Conservation (phyloP, 208 protist genomes). For the Acanthamoeba triangularis region DNA sequence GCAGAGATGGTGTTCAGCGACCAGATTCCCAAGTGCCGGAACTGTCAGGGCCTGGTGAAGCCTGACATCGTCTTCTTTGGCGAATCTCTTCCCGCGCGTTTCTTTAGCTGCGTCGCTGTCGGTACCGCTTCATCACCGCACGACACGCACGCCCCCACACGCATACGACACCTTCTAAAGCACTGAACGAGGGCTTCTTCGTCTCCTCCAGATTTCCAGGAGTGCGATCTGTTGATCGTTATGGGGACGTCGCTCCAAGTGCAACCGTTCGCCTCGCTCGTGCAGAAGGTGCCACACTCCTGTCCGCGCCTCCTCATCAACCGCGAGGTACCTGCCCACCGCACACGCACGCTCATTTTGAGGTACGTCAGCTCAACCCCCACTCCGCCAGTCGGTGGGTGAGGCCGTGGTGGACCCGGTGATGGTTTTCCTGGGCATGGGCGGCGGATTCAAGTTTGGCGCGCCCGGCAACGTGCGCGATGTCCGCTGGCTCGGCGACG, state of each 20-base stretch:
- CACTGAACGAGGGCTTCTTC: background rate
- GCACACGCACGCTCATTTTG: background rate
- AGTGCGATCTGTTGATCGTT: conserved; percentile 86
- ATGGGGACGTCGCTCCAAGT: conserved; percentile 90
- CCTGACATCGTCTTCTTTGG: conserved; percentile 90
- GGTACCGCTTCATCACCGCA: background rate
- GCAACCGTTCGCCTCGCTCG: conserved; percentile 82
- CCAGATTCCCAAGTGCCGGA: conserved; percentile 74
- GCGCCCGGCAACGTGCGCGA: conserved; percentile 9
- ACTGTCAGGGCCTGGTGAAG: conserved; percentile 83
- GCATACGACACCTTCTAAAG: background rate
- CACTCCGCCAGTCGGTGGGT: background rate
- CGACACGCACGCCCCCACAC: background rate
- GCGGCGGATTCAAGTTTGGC: background rate
- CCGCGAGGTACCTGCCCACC: conserved; percentile 75
- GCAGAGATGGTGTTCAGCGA: conserved; percentile 76
- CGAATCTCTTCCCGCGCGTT: conserved; percentile 81
- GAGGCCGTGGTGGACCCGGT: background rate
- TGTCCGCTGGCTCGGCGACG: conserved; percentile 8
- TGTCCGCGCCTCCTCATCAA: conserved; percentile 89
- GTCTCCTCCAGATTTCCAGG: background rate
- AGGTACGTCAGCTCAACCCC: too few relatives aligned
- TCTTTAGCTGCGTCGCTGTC: conserved; percentile 42
- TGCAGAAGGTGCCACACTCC: background rate
- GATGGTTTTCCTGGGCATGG: conserved; percentile 12